A percentile compares a stretch with the other conserved stretches of the same genome.
These are phyloP conservation scores for Ogataea pilisensis DNA, from an alignment of 805 yeast species.

Conservation along the genomic window DNA sequence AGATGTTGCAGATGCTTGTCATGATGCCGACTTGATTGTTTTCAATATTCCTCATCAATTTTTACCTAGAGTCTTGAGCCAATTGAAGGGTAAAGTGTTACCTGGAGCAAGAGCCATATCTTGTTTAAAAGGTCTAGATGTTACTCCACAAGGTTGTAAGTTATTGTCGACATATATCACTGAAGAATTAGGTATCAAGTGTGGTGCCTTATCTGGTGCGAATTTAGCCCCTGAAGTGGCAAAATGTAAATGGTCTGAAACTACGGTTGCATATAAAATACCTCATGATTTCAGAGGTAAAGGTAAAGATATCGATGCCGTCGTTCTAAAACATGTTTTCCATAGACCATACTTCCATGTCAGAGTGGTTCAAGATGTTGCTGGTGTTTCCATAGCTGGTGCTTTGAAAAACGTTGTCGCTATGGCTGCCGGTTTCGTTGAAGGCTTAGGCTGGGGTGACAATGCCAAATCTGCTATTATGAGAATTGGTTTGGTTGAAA, in stretches of 20 bases:
- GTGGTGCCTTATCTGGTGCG: conserved; percentile 98
- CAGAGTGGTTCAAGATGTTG: conserved; percentile 84
- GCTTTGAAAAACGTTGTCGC: conserved; percentile 97
- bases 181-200: conserved; percentile 76
- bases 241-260: conserved; percentile 92
- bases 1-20: conserved; percentile 67
- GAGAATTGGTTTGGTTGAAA: conserved; percentile 92
- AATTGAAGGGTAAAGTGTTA: conserved; percentile 71
- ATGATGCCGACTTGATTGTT: conserved; percentile 79
- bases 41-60: conserved; percentile 98
- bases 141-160: conserved; percentile 78
- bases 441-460: conserved; percentile 98
- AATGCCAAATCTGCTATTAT: conserved; percentile 97
- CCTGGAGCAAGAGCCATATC: conserved; percentile 82
- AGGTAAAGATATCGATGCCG: conserved; percentile 69
- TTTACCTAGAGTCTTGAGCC: conserved; percentile 68
- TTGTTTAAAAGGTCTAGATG: conserved; percentile 93
- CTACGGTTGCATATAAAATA: conserved; percentile 85
- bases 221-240: conserved; percentile 98
- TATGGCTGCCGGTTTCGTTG: conserved; percentile 94
- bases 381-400: conserved; percentile 95
- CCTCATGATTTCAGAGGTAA: conserved; percentile 67
- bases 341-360: conserved; percentile 99
- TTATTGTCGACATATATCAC: conserved; percentile 76
- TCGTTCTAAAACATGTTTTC: conserved; percentile 74